A percentile compares a stretch with the other conserved stretches of the same genome.
phyloP scores from a whole-genome alignment of 2,329 filamentous ascomycete species.

The Dactylonectria estremocensis region DNA sequence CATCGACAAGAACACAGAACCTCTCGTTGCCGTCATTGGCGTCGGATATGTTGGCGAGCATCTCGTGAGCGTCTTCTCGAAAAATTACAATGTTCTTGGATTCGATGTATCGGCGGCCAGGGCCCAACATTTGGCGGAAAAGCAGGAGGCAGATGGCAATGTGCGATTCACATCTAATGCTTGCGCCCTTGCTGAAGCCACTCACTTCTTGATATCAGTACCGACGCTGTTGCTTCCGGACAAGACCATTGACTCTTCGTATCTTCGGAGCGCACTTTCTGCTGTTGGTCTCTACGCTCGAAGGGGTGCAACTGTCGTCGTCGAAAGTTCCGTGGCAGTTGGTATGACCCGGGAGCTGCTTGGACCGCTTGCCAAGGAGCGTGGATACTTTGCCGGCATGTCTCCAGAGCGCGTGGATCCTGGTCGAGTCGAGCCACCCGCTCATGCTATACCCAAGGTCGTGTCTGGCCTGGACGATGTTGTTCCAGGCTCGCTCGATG shows the following conservation, averaged over 20 bases:
- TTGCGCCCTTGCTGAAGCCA: slow-evolving; percentile 58
- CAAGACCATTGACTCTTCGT: slow-evolving; percentile 64
- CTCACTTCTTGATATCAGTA: slow-evolving; percentile 69
- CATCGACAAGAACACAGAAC: slow-evolving; percentile 39
- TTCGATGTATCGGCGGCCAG: slow-evolving; percentile 63
- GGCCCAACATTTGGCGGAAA: slow-evolving; percentile 51
- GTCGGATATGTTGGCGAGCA: slow-evolving; percentile 69
- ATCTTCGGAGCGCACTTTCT: slow-evolving; percentile 60
- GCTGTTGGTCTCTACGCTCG: slow-evolving; percentile 59
- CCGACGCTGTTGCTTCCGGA: slow-evolving; percentile 65
- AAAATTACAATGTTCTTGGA: slow-evolving; percentile 60
- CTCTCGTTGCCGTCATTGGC: slow-evolving; percentile 64
- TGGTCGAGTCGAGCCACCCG: slow-evolving; percentile 59
- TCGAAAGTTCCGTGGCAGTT: slow-evolving; percentile 69
- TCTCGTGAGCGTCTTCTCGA: slow-evolving; percentile 61
- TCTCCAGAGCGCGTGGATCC: slow-evolving; percentile 69
- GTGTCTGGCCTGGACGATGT: slow-evolving; percentile 67
- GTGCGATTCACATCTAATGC: slow-evolving; percentile 58
- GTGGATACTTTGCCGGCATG: slow-evolving; percentile 64
- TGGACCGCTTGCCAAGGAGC: slow-evolving; percentile 59
- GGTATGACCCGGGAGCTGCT: slow-evolving; percentile 68
- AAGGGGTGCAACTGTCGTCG: slow-evolving; percentile 63
- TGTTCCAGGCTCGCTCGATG: slow-evolving; percentile 60
- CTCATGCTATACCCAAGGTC: slow-evolving; percentile 66
- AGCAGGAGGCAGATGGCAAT: slow-evolving; percentile 47